A percentile compares a stretch with the other conserved stretches of the same genome.
Conservation (phyloP, 2,329 filamentous ascomycete genomes). For the Fusarium buxicola region DNA sequence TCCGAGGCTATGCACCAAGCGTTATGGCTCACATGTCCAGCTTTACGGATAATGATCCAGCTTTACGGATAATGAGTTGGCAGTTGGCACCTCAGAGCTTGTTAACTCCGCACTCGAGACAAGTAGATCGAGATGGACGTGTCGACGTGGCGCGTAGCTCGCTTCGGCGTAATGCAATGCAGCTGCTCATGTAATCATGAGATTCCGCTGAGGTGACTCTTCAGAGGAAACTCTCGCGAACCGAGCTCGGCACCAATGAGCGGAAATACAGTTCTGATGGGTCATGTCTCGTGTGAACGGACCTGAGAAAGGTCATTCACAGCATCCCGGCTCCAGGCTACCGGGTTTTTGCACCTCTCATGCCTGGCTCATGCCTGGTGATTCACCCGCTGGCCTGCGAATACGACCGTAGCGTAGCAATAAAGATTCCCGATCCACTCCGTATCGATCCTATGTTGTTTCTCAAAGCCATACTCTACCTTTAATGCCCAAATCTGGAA, state of each 20-base stretch:
- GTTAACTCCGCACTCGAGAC: background rate
- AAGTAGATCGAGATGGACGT: conserved; percentile 8
- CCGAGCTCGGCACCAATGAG: background rate
- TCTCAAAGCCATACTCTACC: conserved; percentile 1
- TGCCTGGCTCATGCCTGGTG: conserved; percentile 7
- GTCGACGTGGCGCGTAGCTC: conserved; percentile 1
- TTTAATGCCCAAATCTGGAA: conserved; percentile 12
- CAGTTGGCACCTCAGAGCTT: background rate
- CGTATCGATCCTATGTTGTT: background rate
- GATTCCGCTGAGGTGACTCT: conserved; percentile 10
- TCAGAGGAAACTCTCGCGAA: background rate
- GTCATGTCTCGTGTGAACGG: conserved; percentile 5
- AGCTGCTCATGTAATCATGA: conserved; percentile 3
- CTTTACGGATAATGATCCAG: conserved; percentile 1
- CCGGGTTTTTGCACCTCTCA: conserved; percentile 4
- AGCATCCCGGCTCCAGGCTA: conserved; percentile 16
- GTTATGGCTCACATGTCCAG: conserved; percentile 7
- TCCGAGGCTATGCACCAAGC: background rate
- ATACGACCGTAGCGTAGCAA: conserved; percentile 2
- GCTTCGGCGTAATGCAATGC: conserved; percentile 2
- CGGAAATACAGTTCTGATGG: background rate
- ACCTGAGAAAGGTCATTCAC: background rate
- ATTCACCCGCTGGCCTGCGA: conserved; percentile 11
- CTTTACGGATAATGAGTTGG: conserved; percentile 1
- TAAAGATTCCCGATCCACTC: conserved; percentile 1